A percentile compares a stretch with the other conserved stretches of the same genome.
Evolutionary conservation across 2,329 filamentous ascomycete species (phyloP).

Genomic region (Colletotrichum sp.): DNA sequence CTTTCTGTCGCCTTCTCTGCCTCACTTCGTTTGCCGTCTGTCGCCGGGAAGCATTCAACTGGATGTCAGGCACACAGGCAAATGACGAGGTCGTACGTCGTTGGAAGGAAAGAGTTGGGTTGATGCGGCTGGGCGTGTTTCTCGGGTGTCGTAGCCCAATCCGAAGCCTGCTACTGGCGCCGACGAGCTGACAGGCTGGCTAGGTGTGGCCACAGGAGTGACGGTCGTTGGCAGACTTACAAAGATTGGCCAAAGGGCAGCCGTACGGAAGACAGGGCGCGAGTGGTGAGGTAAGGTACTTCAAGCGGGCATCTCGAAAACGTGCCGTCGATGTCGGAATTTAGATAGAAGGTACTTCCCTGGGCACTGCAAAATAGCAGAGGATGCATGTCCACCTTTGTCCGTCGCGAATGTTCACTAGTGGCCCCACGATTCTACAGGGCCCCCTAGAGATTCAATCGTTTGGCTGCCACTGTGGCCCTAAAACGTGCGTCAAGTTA

Average conservation of each 20-base stretch:
- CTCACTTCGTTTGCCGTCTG: background rate
- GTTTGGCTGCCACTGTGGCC: constrained; percentile 4
- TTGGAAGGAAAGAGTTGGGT: background rate
- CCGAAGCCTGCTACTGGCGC: background rate
- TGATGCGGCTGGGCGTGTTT: background rate
- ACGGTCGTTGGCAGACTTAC: background rate
- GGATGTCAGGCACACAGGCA: background rate
- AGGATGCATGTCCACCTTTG: background rate
- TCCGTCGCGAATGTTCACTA: background rate
- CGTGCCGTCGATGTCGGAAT: background rate
- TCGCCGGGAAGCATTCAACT: background rate
- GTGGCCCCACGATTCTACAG: constrained; percentile 1
- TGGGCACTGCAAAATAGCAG: background rate
- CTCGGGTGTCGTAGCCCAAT: background rate
- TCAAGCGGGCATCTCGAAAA: background rate
- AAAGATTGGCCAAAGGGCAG: background rate
- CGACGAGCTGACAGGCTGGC: background rate
- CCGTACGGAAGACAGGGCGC: background rate
- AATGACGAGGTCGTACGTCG: background rate
- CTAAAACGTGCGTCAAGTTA: constrained; percentile 19
- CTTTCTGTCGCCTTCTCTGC: background rate
- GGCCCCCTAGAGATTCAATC: background rate
- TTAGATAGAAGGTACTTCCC: constrained; percentile 5
- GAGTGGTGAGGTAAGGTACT: background rate
- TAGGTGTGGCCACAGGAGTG: background rate